Evolutionary conservation across 495 filamentous ascomycete species (phyloP).

Genomic region (Beverwykella pulmonaria): DNA sequence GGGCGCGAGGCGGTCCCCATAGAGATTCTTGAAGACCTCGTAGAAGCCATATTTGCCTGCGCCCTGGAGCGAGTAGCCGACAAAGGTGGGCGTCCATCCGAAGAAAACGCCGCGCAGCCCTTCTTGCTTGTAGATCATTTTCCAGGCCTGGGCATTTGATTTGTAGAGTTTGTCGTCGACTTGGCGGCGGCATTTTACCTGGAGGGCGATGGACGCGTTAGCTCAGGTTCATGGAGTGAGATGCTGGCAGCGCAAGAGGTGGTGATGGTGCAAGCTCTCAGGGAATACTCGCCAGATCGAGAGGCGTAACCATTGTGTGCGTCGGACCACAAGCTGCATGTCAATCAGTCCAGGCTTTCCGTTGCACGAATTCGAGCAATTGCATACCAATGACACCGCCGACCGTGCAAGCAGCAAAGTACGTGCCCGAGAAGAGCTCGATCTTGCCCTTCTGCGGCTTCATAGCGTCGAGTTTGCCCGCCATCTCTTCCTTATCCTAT

Average conservation of each 20-base stretch:
- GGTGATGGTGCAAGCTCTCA: not conserved
- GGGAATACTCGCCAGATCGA: conserved; percentile 57
- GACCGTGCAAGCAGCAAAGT: conserved; percentile 65
- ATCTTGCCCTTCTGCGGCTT: conserved; percentile 49
- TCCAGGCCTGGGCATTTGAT: conserved; percentile 69
- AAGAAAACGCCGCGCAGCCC: conserved; percentile 72
- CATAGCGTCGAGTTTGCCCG: conserved; percentile 25
- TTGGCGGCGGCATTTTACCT: conserved; percentile 67
- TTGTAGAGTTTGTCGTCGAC: conserved; percentile 71
- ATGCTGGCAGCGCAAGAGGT: too few species aligned
- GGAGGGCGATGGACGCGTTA: not conserved
- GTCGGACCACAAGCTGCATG: conserved; percentile 63
- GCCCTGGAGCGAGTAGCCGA: conserved; percentile 73
- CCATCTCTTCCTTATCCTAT: too few species aligned
- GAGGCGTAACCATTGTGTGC: conserved; percentile 62
- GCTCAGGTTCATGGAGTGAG: too few species aligned
- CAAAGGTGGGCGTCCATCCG: conserved; percentile 70
- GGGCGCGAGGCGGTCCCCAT: conserved; percentile 67
- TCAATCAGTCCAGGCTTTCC: conserved; percentile 7
- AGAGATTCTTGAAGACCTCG: conserved; percentile 73
- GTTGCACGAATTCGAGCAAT: too few species aligned
- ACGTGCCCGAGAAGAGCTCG: conserved; percentile 67
- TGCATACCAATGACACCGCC: conserved; percentile 66
- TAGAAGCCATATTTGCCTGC: conserved; percentile 79
- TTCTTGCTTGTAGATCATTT: conserved; percentile 63